A percentile compares a stretch with the other conserved stretches of the same genome.
These are phyloP conservation scores for Cyberlindnera americana DNA, from an alignment of 805 yeast genomes.

Conservation along the genomic window DNA sequence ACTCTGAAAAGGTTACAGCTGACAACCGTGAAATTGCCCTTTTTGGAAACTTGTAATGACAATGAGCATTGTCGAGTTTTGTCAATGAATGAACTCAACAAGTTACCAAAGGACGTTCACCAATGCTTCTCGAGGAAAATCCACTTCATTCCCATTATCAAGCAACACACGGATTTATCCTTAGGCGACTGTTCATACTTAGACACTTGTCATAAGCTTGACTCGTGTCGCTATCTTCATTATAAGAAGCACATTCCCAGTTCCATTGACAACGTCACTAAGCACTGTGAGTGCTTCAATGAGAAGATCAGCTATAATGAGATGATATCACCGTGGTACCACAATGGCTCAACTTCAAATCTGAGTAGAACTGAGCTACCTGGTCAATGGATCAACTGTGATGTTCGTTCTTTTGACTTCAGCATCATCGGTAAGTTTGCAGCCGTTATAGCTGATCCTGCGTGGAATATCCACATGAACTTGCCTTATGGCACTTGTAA, in stretches of 20 bases:
- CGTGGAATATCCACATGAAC: conserved; percentile 96
- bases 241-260: conserved; percentile 48
- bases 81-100: conserved; percentile 28
- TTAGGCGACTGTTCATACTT: conserved; percentile 91
- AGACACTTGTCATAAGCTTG: conserved; percentile 88
- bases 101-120: conserved; percentile 30
- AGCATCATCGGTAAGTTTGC: conserved; percentile 72
- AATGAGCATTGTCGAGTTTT: conserved; percentile 16
- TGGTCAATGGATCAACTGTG: conserved; percentile 86
- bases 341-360: conserved; percentile 33
- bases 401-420: conserved; percentile 72
- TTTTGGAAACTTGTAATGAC: conserved; percentile 49
- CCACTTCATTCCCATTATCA: conserved; percentile 54
- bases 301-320: conserved; percentile 20
- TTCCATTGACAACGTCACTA: conserved; percentile 19
- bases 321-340: conserved; percentile 30
- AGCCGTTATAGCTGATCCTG: conserved; percentile 82
- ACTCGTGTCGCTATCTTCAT: conserved; percentile 77
- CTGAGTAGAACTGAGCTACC: conserved; percentile 39
- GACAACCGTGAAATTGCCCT: conserved; percentile 40
- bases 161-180: conserved; percentile 59
- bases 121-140: conserved; percentile 29
- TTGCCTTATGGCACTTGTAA: conserved; percentile 73
- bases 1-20: conserved; percentile 37
- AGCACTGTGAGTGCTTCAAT: conserved; percentile 25